Base-by-base conservation (phyloP, 805 yeast species). In the Nadsonia fulvescens region DNA sequence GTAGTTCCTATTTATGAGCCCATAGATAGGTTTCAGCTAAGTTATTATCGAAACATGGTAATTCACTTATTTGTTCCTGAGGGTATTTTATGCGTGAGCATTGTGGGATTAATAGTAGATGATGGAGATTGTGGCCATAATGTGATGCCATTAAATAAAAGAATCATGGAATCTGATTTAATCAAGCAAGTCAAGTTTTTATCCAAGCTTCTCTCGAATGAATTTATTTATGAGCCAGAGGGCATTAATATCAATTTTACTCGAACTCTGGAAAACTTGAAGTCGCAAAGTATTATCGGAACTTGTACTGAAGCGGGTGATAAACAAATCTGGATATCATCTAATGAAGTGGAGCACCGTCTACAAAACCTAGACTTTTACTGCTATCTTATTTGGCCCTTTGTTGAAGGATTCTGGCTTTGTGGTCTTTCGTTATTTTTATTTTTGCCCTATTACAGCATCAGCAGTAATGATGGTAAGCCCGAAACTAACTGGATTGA, bases 21-120 rank as follows among this genome's bases (percentile, higher is more conserved):
- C 15, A 54, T 53, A 27, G 67, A 63, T 35, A 48, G 66, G 7
- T 61, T 68, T 46, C 71, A 64, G 44, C 52, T 67, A 20, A 53
- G 65, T 22, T 67, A 63, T 39, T 67, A 66, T 46, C 63, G 71
- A 35, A 67, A 67, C 43, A 61, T 64, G 40, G 49, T 60, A 6
- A 62, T 66, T 21, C 73, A 66, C 42, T 42, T 66, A 41, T 56
- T 67, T 32, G 61, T 66, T 17, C 54, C 60, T 18, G 63, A 61
- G 32, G 56, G 70, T 15, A 53, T 67, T 29, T 56, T 56, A 4
- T 50, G 64, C 14, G 52, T 61, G 8, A 50, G 55, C 6, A 37
- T 55, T 29, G 51, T 49, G 33, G 36, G 46, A 10, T 36, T 41
- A 28, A 37, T 43, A 25, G 36, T 45, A 19, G 32, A 22, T 25